phyloP scores from a whole-genome alignment of 306 rosid species.

The Quercus aquifolioides region DNA sequence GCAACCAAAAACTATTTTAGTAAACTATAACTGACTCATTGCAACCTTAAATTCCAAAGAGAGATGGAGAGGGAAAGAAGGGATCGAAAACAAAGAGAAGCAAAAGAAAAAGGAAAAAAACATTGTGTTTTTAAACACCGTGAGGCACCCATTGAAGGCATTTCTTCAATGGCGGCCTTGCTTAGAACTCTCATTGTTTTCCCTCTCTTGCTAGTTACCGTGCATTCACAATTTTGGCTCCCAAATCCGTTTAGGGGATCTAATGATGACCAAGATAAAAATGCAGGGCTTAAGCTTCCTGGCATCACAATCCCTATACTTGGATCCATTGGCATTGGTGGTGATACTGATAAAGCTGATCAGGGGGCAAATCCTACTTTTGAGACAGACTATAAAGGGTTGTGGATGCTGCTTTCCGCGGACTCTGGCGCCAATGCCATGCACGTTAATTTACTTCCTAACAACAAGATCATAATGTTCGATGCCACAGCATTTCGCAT shows the following conservation, averaged over 20 bases:
- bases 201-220: slow-evolving; percentile 25
- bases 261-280: background rate
- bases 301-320: background rate
- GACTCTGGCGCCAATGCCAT: slow-evolving; percentile 69
- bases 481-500: slow-evolving; percentile 51
- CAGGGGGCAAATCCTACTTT: slow-evolving; percentile 15
- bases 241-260: background rate
- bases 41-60: slow-evolving; percentile 16
- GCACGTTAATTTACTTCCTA: slow-evolving; percentile 74
- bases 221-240: background rate
- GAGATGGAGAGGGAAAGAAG: slow-evolving; percentile 36
- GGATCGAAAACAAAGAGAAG: background rate
- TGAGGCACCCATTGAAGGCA: slow-evolving; percentile 26
- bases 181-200: slow-evolving; percentile 28
- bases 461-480: slow-evolving; percentile 47
- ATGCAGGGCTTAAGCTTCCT: background rate
- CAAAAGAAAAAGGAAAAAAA: background rate
- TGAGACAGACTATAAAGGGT: slow-evolving; percentile 20
- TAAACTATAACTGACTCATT: slow-evolving; percentile 4
- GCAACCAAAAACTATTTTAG: slow-evolving; percentile 21
- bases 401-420: slow-evolving; percentile 35
- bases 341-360: background rate
- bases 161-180: slow-evolving; percentile 42
- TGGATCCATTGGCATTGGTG: background rate
- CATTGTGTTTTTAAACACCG: background rate